Conservation (phyloP, 2,329 filamentous ascomycete genomes). For the Microsporum audouinii region DNA sequence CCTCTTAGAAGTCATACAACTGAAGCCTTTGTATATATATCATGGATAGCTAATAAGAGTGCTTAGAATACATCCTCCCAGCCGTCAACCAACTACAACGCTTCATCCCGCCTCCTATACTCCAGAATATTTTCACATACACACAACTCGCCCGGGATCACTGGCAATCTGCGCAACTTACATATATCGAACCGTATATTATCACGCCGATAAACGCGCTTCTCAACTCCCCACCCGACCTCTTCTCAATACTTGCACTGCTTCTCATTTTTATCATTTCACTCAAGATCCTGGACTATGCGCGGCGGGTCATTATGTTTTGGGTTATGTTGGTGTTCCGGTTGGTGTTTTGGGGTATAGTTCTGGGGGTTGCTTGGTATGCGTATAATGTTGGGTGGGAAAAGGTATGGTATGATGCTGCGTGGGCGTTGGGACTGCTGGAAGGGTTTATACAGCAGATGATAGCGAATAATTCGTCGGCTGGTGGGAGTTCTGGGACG, state of each 20-base stretch:
- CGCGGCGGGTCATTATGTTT: constrained; percentile 62
- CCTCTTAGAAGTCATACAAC: neutral
- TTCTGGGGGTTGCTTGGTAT: constrained; percentile 45
- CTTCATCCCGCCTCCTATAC: constrained; percentile 14
- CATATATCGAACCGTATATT: constrained; percentile 40
- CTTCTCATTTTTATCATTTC: constrained; percentile 52
- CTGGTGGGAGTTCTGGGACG: constrained; percentile 5
- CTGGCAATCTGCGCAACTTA: neutral
- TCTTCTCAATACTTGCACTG: constrained; percentile 37
- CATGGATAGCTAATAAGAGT: constrained; percentile 2
- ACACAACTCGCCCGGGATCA: constrained; percentile 1
- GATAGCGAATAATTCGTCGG: constrained; percentile 27
- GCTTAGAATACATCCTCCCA: constrained; percentile 16
- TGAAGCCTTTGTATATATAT: too few species aligned
- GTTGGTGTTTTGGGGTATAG: constrained; percentile 51
- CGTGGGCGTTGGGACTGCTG: constrained; percentile 52
- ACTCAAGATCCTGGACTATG: constrained; percentile 54
- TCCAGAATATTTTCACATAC: constrained; percentile 21
- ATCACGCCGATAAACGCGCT: constrained; percentile 28
- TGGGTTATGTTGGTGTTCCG: constrained; percentile 58
- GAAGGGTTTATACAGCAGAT: constrained; percentile 54
- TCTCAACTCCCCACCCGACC: constrained; percentile 25
- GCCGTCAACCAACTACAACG: constrained; percentile 12
- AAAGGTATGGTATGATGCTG: constrained; percentile 24
- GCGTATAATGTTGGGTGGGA: constrained; percentile 38